These are phyloP conservation scores for Candida orba DNA, from an alignment of 805 yeast species.

Conservation along the genomic window DNA sequence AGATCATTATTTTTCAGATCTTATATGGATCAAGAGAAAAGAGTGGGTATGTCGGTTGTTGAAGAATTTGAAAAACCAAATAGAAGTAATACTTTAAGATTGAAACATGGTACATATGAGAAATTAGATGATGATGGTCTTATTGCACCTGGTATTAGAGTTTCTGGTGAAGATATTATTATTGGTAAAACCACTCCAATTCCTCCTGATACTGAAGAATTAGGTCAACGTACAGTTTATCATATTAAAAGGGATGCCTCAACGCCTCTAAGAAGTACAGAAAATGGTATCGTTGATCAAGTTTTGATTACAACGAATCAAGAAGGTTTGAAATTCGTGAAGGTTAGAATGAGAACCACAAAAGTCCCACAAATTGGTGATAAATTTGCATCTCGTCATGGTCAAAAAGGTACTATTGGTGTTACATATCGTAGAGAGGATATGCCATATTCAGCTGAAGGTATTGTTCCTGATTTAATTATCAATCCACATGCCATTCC, in stretches of 20 bases:
- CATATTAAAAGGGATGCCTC: slow-evolving; percentile 99
- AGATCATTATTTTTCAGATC: slow-evolving; percentile 94
- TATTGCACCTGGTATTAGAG: slow-evolving; percentile 97
- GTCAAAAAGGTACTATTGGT: slow-evolving; percentile 99
- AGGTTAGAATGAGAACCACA: slow-evolving; percentile 98
- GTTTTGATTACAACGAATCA: slow-evolving; percentile 95
- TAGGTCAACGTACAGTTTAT: slow-evolving; percentile 97
- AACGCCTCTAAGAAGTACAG: slow-evolving; percentile 93
- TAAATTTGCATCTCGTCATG: slow-evolving; percentile 98
- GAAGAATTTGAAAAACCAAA: slow-evolving; percentile 98
- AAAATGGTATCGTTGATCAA: slow-evolving; percentile 97
- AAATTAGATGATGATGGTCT: slow-evolving; percentile 97
- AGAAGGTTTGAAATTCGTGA: slow-evolving; percentile 95
- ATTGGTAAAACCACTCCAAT: slow-evolving; percentile 99
- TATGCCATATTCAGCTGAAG: slow-evolving; percentile 96
- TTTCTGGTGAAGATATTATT: slow-evolving; percentile 96
- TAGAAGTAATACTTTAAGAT: slow-evolving; percentile 86
- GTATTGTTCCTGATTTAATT: slow-evolving; percentile 94
- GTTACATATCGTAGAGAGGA: slow-evolving; percentile 97
- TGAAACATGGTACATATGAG: slow-evolving; percentile 97
- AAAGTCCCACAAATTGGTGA: slow-evolving; percentile 99
- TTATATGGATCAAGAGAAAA: slow-evolving; percentile 97
- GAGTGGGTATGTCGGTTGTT: slow-evolving; percentile 97
- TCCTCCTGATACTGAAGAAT: slow-evolving; percentile 97
- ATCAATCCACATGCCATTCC: slow-evolving; percentile 99